phyloP scores from a whole-genome alignment of 257 asterid genomes.

The Lithospermum erythrorhizon region DNA sequence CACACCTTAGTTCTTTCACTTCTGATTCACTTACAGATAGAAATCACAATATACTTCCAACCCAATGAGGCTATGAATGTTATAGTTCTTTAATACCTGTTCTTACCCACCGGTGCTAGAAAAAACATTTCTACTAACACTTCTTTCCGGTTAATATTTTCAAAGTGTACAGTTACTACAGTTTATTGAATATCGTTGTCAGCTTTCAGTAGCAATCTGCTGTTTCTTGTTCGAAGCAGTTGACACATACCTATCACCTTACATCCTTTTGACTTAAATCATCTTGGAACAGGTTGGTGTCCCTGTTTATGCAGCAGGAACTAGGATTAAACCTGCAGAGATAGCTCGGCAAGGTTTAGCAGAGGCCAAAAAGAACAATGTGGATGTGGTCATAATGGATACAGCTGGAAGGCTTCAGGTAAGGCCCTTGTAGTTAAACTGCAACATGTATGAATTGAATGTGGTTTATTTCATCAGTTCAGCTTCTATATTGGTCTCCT shows the following conservation, averaged over 20 bases:
- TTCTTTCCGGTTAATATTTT: no score
- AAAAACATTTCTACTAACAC: no score
- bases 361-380: conserved; percentile 71
- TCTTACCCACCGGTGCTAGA: no score
- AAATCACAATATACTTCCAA: no score
- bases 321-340: conserved; percentile 77
- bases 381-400: conserved; percentile 96
- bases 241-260: neutral
- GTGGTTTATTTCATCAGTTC: conserved; percentile 5
- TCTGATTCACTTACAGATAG: neutral
- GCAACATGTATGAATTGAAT: neutral
- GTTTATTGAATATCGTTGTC: no score
- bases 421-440: conserved; percentile 13
- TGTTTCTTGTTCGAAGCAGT: no score
- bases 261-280: neutral
- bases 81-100: no score
- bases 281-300: conserved; percentile 71
- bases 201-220: no score
- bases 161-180: no score
- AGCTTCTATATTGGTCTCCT: conserved; percentile 2
- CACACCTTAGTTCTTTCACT: neutral
- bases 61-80: no score
- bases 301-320: conserved; percentile 90
- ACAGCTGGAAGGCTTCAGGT: conserved; percentile 99
- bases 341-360: conserved; percentile 84